Conservation (phyloP, 257 asterid genomes). For the Penstemon barbatus region DNA sequence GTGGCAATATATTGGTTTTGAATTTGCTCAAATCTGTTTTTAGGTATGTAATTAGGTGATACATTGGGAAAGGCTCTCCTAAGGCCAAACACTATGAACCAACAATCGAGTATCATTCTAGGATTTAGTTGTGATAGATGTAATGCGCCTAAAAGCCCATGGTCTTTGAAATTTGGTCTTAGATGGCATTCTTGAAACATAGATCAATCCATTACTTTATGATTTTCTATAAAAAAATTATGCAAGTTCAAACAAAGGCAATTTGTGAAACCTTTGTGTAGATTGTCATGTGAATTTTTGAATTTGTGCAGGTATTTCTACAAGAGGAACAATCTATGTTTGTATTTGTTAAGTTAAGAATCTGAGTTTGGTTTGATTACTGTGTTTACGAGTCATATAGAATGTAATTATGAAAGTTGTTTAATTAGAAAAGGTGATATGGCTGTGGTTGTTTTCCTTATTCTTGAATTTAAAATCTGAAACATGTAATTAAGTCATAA, state of each 20-base stretch:
- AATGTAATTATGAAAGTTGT: too few relatives aligned
- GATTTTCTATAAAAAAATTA: background rate
- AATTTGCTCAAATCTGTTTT: slow-evolving; percentile 41
- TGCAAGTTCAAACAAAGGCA: background rate
- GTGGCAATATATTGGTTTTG: slow-evolving; percentile 46
- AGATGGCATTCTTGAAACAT: background rate
- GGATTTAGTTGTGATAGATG: background rate
- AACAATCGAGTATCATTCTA: too few relatives aligned
- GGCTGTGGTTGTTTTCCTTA: background rate
- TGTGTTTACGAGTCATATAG: too few relatives aligned
- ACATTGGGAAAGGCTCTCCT: background rate
- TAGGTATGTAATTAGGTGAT: slow-evolving; percentile 36
- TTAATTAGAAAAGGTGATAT: background rate
- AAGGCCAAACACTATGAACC: too few relatives aligned
- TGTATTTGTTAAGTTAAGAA: background rate
- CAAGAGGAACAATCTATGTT: background rate
- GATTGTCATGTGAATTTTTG: background rate
- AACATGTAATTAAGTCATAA: background rate
- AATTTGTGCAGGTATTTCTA: background rate
- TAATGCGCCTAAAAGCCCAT: background rate
- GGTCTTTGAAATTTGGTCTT: background rate
- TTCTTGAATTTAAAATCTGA: background rate
- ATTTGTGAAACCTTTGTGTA: too few relatives aligned
- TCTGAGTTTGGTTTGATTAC: too few relatives aligned
- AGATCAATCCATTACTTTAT: too few relatives aligned